Evolutionary conservation across 1,284 basidiomycete genomes (phyloP), one percentile per base, ranked within the genome.

Genomic region (Entoloma clypeatum): DNA sequence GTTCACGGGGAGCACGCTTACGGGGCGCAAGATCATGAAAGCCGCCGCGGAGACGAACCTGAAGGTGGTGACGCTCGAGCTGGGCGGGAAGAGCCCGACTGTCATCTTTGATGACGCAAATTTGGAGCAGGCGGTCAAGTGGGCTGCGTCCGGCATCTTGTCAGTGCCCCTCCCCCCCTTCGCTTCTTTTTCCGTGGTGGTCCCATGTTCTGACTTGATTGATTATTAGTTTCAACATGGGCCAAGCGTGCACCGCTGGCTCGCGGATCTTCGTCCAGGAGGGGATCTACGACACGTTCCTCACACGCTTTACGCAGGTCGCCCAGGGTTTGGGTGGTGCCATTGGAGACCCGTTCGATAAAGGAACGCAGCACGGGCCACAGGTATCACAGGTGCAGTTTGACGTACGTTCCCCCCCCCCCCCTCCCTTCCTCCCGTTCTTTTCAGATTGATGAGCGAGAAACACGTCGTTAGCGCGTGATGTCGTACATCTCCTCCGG

Each of bases 41-140:
- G 78, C 86, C 0, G 81, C 92, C 1, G 81, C 91, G 4, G 79
- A 83, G 66, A 83, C 75, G 35, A 94, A 96, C 62, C 63, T 97
- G 54, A 95, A 95, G 72, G 79, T 77, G 37, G 86, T 95, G 37
- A 92, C 91, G 3, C 80, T 96, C 54, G 93, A 97, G 68, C 77
- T 97, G 35, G 93, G 93, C 26, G 92, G 93, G 25, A 97, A 96
- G 75, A 85, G 82, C 46, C 88, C 92, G 16, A 88, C 82, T 58
- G 76, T 86, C 58, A 70, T 87, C 47, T 86, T 80, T 47, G 68
- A 86, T 45, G 84, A 87, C 51, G 81, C 81, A 0, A 74, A 86
- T 55, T 51, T 95, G 38, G 85, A 90, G 2, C 75, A 86, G 59
- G 87, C 91, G 21, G 78, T 92, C 32, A 72, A 78, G 49, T 95